A percentile compares a stretch with the other conserved stretches of the same genome.
phyloP scores from a whole-genome alignment of 2,329 filamentous ascomycete species.

The Penicillium sp. region DNA sequence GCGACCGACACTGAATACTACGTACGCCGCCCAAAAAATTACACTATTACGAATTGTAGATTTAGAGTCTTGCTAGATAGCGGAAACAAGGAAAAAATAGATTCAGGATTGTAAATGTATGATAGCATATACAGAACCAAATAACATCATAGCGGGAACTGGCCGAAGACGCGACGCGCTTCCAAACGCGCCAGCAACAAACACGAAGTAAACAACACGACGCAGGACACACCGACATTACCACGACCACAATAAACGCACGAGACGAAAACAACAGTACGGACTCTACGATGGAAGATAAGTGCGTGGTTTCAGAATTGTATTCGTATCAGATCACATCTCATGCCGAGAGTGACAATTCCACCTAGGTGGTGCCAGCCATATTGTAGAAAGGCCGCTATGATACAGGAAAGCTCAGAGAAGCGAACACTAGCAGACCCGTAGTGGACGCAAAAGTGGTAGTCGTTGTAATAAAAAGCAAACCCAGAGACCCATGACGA shows the following conservation, averaged over 20 bases:
- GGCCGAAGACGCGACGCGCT: no score
- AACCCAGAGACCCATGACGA: slow-evolving; percentile 49
- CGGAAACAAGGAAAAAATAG: no score
- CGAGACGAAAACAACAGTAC: neutral
- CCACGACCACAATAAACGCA: neutral
- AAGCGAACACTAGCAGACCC: slow-evolving; percentile 45
- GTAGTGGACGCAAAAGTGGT: slow-evolving; percentile 45
- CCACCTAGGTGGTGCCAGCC: slow-evolving; percentile 41
- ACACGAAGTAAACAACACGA: no score
- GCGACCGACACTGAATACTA: no score
- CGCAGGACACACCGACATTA: no score
- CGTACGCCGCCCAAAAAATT: no score
- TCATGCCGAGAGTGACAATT: slow-evolving; percentile 15
- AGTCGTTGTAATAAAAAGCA: slow-evolving; percentile 44
- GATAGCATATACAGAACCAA: no score
- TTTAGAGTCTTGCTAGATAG: no score
- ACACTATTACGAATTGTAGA: no score
- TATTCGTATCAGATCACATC: slow-evolving; percentile 43
- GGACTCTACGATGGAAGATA: slow-evolving; percentile 14
- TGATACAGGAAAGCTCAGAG: slow-evolving; percentile 47
- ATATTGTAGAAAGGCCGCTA: slow-evolving; percentile 43
- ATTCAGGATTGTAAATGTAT: no score
- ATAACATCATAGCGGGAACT: no score
- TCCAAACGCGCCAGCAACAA: no score
- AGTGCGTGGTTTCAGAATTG: slow-evolving; percentile 24